These are phyloP conservation scores for Herpotrichia juniperi DNA, from an alignment of 2,329 filamentous ascomycete species.

Conservation along the genomic window DNA sequence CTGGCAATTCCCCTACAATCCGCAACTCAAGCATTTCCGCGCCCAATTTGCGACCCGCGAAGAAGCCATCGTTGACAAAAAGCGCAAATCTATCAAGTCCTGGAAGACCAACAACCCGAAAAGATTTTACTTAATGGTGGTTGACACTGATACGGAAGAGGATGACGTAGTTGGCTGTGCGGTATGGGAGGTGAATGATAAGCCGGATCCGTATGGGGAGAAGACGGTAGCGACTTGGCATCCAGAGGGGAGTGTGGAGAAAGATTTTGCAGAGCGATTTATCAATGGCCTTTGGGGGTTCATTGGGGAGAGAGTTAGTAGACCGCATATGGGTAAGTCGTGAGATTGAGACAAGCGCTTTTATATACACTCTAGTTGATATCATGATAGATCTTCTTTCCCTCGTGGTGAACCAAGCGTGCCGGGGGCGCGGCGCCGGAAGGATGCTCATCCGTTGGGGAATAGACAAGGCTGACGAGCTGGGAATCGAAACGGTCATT, in stretches of 20 bases:
- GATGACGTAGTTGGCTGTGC: slow-evolving; percentile 21
- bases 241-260: slow-evolving; percentile 25
- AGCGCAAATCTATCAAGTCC: background rate
- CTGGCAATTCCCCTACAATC: slow-evolving; percentile 29
- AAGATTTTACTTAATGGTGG: slow-evolving; percentile 19
- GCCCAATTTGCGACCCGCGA: slow-evolving; percentile 17
- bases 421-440: slow-evolving; percentile 43
- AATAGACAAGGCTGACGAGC: slow-evolving; percentile 41
- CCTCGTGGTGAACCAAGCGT: slow-evolving; percentile 25
- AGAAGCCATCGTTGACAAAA: slow-evolving; percentile 17
- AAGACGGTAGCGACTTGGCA: slow-evolving; percentile 23
- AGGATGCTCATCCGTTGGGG: slow-evolving; percentile 47
- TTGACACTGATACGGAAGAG: slow-evolving; percentile 18
- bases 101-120: slow-evolving; percentile 16
- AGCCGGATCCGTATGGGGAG: slow-evolving; percentile 10
- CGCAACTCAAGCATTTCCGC: slow-evolving; percentile 33
- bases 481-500: slow-evolving; percentile 30
- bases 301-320: slow-evolving; percentile 17
- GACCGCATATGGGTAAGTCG: slow-evolving; percentile 23
- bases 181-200: slow-evolving; percentile 22
- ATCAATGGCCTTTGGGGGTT: slow-evolving; percentile 31
- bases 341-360: no score
- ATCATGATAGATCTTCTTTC: slow-evolving; percentile 19
- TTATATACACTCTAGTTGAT: no score
- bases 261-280: slow-evolving; percentile 29